Base-by-base conservation (phyloP, 768 basidiomycete genomes). In the Russula compacta region DNA sequence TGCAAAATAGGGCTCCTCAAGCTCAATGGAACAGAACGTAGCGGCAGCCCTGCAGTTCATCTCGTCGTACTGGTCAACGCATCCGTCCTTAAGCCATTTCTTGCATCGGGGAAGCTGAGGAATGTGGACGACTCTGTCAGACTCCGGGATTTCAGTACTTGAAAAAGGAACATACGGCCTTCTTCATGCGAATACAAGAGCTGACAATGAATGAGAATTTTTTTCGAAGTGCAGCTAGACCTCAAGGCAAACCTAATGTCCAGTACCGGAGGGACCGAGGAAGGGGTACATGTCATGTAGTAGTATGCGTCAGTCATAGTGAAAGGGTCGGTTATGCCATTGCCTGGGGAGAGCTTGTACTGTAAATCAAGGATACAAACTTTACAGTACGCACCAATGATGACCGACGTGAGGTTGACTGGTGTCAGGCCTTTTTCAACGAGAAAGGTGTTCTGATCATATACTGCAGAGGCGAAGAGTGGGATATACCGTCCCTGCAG, bases 251-350 rank as follows among this genome's bases (percentile, higher is more conserved):
- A 73, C 73, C 77, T 77, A 48, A 85, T 82, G 29, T 74, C 77
- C 40, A 73, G 64, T 24, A 82, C 69, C 4, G 81, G 83, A 32
- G 70, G 71, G 33, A 81, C 70, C 12, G 81, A 80, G 0, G 79
- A 77, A 29, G 74, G 69, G 6, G 80, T 59, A 67, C 87, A 88
- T 29, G 74, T 72, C 71, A 86, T 78, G 54, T 84, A 81, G 61
- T 80, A 73, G 60, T 77, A 79, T 3, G 79, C 74, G 6, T 73
- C 66, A 3, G 63, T 56, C 74, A 79, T 72, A 1, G 73, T 73
- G 54, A 65, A 68, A 54, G 66, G 73, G 64, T 80, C 76, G 0
- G 74, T 76, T 47, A 75, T 67, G 19, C 79, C 80, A 36, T 80
- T 81, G n/a, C 78, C 78, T 75, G 47, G 12, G 47, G 12, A 52